A percentile compares a stretch with the other conserved stretches of the same genome.
phyloP scores from a whole-genome alignment of 2,329 filamentous ascomycete genomes.

The Fusarium succisae region DNA sequence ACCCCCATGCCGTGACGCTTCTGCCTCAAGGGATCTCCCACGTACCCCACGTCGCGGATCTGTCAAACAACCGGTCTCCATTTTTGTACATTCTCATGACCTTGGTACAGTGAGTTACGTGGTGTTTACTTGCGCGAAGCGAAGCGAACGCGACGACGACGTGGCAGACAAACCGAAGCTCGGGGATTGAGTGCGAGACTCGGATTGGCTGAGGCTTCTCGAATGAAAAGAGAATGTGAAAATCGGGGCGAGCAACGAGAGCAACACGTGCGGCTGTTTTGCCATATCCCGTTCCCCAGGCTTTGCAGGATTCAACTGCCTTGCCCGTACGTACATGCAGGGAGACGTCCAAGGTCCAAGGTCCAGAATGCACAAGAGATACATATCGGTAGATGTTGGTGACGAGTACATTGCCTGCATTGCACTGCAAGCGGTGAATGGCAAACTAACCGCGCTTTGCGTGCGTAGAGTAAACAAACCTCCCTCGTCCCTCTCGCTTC shows the following conservation, averaged over 20 bases:
- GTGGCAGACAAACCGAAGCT: background rate
- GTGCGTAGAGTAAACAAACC: conserved; percentile 7
- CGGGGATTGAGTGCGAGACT: background rate
- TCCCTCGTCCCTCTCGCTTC: background rate
- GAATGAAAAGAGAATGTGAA: conserved; percentile 7
- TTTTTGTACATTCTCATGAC: conserved; percentile 17
- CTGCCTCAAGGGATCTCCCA: background rate
- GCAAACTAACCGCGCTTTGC: conserved; percentile 29
- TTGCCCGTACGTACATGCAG: background rate
- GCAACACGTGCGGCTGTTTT: conserved; percentile 17
- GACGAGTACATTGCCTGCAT: background rate
- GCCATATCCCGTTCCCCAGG: conserved; percentile 8
- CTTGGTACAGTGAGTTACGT: conserved; percentile 5
- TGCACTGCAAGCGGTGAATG: background rate
- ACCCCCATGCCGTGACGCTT: conserved; percentile 10
- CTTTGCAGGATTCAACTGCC: background rate
- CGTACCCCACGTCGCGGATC: conserved; percentile 33
- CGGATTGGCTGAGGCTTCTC: conserved; percentile 2
- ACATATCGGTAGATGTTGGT: conserved; percentile 1
- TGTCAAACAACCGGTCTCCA: conserved; percentile 13
- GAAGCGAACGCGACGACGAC: background rate
- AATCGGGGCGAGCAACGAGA: background rate
- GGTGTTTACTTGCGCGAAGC: background rate
- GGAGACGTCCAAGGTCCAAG: background rate
- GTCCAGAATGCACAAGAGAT: background rate